phyloP scores from a whole-genome alignment of 345 rosid species.

The Euphorbia peplus region DNA sequence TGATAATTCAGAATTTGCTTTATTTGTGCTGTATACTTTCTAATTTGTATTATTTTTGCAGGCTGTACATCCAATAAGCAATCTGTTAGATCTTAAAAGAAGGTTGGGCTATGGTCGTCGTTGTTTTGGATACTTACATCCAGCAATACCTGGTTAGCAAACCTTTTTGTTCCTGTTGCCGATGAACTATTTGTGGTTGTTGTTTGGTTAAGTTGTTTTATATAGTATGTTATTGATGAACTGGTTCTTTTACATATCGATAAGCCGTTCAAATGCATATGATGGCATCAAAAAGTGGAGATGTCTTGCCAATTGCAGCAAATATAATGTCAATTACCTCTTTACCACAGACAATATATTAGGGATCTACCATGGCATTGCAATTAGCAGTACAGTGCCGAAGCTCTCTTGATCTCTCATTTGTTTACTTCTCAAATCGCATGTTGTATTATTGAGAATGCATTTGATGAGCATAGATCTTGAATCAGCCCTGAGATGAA shows the following conservation, averaged over 20 bases:
- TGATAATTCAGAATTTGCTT: constrained; percentile 6
- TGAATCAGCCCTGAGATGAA: neutral
- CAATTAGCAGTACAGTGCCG: too few relatives aligned
- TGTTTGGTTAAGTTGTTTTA: neutral
- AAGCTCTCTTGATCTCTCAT: too few relatives aligned
- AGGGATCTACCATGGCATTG: too few relatives aligned
- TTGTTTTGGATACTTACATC: constrained; percentile 90
- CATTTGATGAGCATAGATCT: neutral
- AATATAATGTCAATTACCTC: neutral
- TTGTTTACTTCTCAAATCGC: too few relatives aligned
- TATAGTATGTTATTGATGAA: neutral
- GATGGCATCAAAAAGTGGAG: neutral
- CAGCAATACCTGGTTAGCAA: constrained; percentile 77
- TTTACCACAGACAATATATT: too few relatives aligned
- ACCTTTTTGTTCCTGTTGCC: constrained; percentile 14
- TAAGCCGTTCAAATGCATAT: neutral
- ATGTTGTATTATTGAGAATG: neutral
- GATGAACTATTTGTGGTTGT: neutral
- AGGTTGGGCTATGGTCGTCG: constrained; percentile 82
- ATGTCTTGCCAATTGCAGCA: neutral
- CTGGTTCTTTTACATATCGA: neutral
- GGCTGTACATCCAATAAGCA: constrained; percentile 98
- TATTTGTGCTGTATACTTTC: constrained; percentile 4
- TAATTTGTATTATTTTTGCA: constrained; percentile 19
- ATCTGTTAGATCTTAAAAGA: constrained; percentile 87